Conservation (phyloP, 2,329 filamentous ascomycete genomes). For the Cladosporium sp. region DNA sequence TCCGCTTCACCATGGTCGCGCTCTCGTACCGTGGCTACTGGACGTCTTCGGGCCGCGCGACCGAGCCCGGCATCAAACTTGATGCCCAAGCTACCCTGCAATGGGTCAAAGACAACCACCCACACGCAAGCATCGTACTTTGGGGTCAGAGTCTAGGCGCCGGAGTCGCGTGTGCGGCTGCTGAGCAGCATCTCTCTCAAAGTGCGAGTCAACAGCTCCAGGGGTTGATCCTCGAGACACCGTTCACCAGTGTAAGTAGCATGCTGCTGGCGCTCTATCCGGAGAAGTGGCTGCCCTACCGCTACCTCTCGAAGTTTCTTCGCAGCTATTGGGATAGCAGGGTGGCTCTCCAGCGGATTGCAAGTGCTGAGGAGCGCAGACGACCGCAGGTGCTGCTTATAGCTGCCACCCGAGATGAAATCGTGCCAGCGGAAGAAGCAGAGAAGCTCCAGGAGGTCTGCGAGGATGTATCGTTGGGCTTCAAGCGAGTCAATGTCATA, state of each 20-base stretch:
- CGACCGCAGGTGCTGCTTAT: conserved; percentile 51
- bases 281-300: conserved; percentile 77
- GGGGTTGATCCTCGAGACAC: conserved; percentile 70
- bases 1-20: conserved; percentile 44
- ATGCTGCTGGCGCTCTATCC: conserved; percentile 75
- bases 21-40: conserved; percentile 71
- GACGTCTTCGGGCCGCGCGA: conserved; percentile 71
- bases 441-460: conserved; percentile 51
- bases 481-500: conserved; percentile 42
- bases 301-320: conserved; percentile 72
- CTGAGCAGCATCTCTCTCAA: conserved; percentile 46
- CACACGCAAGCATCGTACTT: conserved; percentile 51
- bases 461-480: conserved; percentile 36
- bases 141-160: conserved; percentile 80
- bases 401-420: conserved; percentile 56
- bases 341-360: conserved; percentile 42
- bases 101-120: conserved; percentile 57
- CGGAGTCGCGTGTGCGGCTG: conserved; percentile 66
- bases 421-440: conserved; percentile 61
- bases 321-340: conserved; percentile 59
- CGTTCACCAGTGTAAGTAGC: conserved; percentile 67
- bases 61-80: conserved; percentile 67
- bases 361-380: conserved; percentile 20
- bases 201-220: conserved; percentile 29
- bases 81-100: conserved; percentile 65